A percentile compares a stretch with the other conserved stretches of the same genome.
Conservation (phyloP, 2,329 filamentous ascomycete species). For the Aspergillus neotritici region DNA sequence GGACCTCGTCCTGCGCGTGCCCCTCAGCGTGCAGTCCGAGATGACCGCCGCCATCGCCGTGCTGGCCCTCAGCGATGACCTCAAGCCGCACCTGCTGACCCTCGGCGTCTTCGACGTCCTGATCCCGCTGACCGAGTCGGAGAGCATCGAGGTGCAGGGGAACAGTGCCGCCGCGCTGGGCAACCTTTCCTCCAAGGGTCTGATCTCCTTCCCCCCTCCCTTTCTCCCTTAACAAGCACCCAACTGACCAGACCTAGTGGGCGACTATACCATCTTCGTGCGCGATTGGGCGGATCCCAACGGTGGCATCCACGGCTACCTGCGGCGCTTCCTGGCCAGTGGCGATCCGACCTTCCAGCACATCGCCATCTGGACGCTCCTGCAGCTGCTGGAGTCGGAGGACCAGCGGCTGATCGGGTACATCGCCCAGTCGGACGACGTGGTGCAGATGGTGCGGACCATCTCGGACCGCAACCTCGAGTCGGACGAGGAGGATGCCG, state of each 20-base stretch:
- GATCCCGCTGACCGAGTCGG: conserved; percentile 88
- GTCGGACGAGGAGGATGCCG: conserved; percentile 76
- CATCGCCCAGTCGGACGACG: conserved; percentile 83
- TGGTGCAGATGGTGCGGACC: conserved; percentile 83
- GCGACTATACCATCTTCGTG: conserved; percentile 93
- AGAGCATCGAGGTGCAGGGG: conserved; percentile 95
- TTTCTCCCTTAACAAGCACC: background rate
- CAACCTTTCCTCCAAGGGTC: conserved; percentile 95
- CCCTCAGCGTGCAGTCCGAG: conserved; percentile 91
- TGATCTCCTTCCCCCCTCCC: conserved; percentile 13
- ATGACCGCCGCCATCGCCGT: conserved; percentile 99
- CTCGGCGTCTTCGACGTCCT: conserved; percentile 94
- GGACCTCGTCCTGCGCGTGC: conserved; percentile 86
- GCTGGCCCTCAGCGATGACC: conserved; percentile 86
- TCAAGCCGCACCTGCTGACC: conserved; percentile 85
- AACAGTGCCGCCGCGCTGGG: conserved; percentile 95
- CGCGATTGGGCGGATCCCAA: conserved; percentile 89
- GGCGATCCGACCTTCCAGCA: conserved; percentile 98
- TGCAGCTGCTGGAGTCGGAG: conserved; percentile 92
- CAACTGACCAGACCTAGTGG: conserved; percentile 55
- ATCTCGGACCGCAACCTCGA: conserved; percentile 88
- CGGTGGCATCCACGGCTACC: conserved; percentile 91
- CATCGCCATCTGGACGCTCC: conserved; percentile 95
- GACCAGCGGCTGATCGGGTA: conserved; percentile 82
- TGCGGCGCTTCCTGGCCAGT: conserved; percentile 85